Evolutionary conservation across 2,329 filamentous ascomycete genomes (phyloP).

Genomic region (Trichoderma polysporum): DNA sequence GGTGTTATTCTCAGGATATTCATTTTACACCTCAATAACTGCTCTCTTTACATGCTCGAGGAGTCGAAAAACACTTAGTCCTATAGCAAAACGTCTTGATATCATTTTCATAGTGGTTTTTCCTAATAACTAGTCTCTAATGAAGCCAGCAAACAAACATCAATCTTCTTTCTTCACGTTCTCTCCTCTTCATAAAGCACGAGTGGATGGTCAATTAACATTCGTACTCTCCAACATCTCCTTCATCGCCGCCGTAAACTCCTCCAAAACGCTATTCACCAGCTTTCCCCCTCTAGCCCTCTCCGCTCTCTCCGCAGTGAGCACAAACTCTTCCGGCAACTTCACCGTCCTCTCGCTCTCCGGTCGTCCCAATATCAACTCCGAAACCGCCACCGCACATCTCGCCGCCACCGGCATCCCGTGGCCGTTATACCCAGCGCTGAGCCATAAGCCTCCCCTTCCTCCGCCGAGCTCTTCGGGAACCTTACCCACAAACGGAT

Average conservation of each 20-base stretch:
- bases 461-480: constrained; percentile 51
- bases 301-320: constrained; percentile 36
- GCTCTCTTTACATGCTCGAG: no score
- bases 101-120: no score
- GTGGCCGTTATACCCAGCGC: constrained; percentile 69
- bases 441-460: constrained; percentile 54
- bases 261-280: constrained; percentile 20
- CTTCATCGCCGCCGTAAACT: neutral
- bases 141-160: no score
- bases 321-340: constrained; percentile 44
- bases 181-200: neutral
- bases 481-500: constrained; percentile 71
- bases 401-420: constrained; percentile 74
- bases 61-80: no score
- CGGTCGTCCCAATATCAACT: constrained; percentile 53
- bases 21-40: neutral
- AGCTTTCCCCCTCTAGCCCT: constrained; percentile 26
- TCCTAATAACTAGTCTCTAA: no score
- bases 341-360: constrained; percentile 37
- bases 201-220: neutral
- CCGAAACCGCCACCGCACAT: constrained; percentile 61
- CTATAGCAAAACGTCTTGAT: no score
- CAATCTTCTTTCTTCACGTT: neutral
- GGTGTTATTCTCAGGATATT: no score
- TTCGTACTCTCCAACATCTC: neutral